These are phyloP conservation scores for Globisporangium splendens DNA, from an alignment of 352 stramenopile genomes.

Conservation along the genomic window DNA sequence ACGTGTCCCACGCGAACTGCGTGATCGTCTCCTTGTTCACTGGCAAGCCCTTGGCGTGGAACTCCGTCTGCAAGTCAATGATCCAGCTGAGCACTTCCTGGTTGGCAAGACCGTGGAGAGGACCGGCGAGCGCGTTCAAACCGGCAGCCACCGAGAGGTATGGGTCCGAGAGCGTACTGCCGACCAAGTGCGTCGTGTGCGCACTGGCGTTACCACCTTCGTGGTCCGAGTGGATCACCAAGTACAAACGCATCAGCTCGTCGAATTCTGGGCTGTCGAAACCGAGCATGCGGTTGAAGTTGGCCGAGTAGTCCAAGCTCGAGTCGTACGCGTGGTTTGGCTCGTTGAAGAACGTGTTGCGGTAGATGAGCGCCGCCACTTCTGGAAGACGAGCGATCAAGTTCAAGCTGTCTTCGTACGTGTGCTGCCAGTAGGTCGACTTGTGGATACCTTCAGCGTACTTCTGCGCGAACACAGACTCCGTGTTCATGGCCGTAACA, in stretches of 20 bases:
- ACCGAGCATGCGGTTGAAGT: constrained; percentile 98
- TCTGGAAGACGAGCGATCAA: constrained; percentile 96
- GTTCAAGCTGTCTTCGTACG: constrained; percentile 98
- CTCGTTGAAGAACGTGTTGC: constrained; percentile 98
- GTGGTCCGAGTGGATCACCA: constrained; percentile 99
- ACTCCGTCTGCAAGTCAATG: constrained; percentile 94
- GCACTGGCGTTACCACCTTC: constrained; percentile 98
- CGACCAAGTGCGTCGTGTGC: constrained; percentile 98
- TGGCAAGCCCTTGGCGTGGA: constrained; percentile 93
- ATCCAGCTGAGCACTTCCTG: constrained; percentile 97
- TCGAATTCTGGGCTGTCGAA: constrained; percentile 96
- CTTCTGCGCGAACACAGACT: constrained; percentile 95
- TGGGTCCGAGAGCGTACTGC: constrained; percentile 96
- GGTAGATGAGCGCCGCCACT: constrained; percentile 98
- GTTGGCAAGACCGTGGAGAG: constrained; percentile 98
- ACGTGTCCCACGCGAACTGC: constrained; percentile 98
- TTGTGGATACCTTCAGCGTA: constrained; percentile 97
- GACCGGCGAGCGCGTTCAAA: constrained; percentile 97
- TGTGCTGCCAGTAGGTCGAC: constrained; percentile 97
- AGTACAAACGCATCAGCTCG: constrained; percentile 99
- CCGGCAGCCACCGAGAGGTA: constrained; percentile 96
- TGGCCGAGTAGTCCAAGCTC: constrained; percentile 97
- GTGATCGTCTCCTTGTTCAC: constrained; percentile 99
- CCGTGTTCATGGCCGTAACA: constrained; percentile 93
- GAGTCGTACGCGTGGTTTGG: constrained; percentile 90